Base-by-base conservation (phyloP, 164 flowering plant genomes). In the Sextonia rubra region DNA sequence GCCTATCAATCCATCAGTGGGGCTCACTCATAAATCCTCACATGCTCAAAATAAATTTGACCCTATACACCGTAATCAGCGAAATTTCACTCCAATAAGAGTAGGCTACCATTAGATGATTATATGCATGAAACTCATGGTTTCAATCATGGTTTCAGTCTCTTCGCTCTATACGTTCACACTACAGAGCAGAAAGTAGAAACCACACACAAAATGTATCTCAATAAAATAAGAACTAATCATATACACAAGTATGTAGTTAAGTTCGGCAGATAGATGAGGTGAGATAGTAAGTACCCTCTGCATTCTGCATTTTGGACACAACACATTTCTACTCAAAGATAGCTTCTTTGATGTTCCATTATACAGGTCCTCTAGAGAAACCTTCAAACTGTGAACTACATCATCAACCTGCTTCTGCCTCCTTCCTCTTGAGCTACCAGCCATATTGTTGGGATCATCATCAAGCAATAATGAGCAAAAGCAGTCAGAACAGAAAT, bases 331-430 rank as follows among this genome's bases (percentile, higher is more conserved):
- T 64, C 87, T 78, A 1, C 88, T 81, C 22, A 89, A 82, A 55
- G 91, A 84, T 4, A 87, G 85, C 73, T 87, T 89, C 82, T 86
- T 87, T 3, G 88, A 81, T 63, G 88, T 84, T 8, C 93, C 93
- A 81, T 81, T 83, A 60, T 87, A 89, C 73, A 87, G 66, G 72
- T 89, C 91, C 76, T 89, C 93, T 30, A 89, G 76, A 64, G 91
- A 87, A 71, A 84, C 91, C 80, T 85, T 87, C 72, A 87, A 49
- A 47, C 81, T 27, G 37, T 89, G 91, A 26, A 87, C 86, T 0
- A 89, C 88, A 81, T 89, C 93, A 20, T 89, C 91, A 55, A 91
- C 93, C 56, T 72, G 82, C 67, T 71, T 86, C 79, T 86, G 87
- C 74, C 91, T 86, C 60, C 88, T 76, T 64, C 87, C 86, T 65